Evolutionary conservation across 2,329 filamentous ascomycete species (phyloP).

Genomic region (Biscogniauxia mediterranea): DNA sequence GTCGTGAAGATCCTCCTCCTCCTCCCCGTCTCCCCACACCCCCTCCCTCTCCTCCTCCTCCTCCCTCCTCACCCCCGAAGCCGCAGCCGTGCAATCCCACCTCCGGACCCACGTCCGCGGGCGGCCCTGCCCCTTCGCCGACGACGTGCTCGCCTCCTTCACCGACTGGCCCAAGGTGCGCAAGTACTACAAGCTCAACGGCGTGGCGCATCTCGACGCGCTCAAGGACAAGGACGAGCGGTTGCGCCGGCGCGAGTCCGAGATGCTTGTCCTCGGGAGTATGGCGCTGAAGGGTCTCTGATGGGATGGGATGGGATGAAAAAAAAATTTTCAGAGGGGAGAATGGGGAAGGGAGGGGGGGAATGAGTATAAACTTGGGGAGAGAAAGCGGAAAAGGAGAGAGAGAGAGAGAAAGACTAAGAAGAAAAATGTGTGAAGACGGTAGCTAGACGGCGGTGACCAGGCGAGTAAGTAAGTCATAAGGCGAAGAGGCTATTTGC

Average conservation of each 20-base stretch:
- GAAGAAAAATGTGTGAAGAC: too few species aligned
- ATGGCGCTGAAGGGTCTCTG: constrained; percentile 73
- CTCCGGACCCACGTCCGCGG: constrained; percentile 63
- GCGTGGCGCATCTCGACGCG: constrained; percentile 49
- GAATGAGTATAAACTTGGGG: too few species aligned
- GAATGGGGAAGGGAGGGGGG: background rate
- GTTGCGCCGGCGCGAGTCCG: constrained; percentile 54
- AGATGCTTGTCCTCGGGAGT: constrained; percentile 67
- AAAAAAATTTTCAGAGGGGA: too few species aligned
- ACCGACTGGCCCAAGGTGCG: constrained; percentile 69
- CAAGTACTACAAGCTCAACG: constrained; percentile 84
- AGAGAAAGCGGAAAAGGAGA: too few species aligned
- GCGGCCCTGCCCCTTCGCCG: constrained; percentile 54
- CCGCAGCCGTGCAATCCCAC: constrained; percentile 55
- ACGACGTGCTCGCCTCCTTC: constrained; percentile 57
- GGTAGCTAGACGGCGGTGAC: too few species aligned
- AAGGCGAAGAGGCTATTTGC: too few species aligned
- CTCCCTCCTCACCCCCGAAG: constrained; percentile 38
- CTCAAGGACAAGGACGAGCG: constrained; percentile 38
- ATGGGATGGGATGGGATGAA: too few species aligned
- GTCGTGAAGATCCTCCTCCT: constrained; percentile 73
- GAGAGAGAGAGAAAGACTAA: too few species aligned
- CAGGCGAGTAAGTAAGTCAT: too few species aligned
- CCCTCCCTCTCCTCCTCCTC: background rate
- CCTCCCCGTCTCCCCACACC: constrained; percentile 16